A percentile compares a stretch with the other conserved stretches of the same genome.
These are phyloP conservation scores for Ocimum tenuiflorum DNA, from an alignment of 257 asterid genomes.

Conservation along the genomic window DNA sequence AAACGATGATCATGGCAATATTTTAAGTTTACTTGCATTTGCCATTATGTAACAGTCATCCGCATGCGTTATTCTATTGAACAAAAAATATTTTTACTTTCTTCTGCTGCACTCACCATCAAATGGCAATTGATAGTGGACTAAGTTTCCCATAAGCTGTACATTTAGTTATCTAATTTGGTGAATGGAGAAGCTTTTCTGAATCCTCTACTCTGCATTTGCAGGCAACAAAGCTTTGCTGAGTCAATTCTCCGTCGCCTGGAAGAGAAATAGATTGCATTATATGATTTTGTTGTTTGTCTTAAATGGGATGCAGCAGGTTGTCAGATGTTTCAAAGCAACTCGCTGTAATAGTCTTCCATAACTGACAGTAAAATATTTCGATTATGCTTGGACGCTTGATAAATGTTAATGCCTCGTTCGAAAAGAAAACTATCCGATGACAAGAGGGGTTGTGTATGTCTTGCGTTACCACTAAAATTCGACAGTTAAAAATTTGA, in stretches of 20 bases:
- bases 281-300: neutral
- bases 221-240: slow-evolving; percentile 85
- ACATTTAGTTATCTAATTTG: neutral
- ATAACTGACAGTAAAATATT: neutral
- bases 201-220: slow-evolving; percentile 9
- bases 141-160: neutral
- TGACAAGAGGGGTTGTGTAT: too few species aligned
- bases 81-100: neutral
- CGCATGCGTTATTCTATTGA: neutral
- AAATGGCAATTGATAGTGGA: neutral
- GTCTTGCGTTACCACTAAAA: too few species aligned
- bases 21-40: neutral
- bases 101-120: neutral
- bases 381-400: neutral
- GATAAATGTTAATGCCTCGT: too few species aligned
- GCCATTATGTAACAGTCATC: neutral
- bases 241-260: slow-evolving; percentile 65
- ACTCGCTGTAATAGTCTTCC: slow-evolving; percentile 2
- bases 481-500: too few species aligned
- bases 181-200: neutral
- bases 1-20: too few species aligned
- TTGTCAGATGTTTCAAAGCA: neutral
- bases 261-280: slow-evolving; percentile 50
- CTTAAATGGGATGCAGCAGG: slow-evolving; percentile 8
- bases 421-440: too few species aligned